phyloP scores from a whole-genome alignment of 2,329 filamentous ascomycete genomes.

The Zymoseptoria brevis region DNA sequence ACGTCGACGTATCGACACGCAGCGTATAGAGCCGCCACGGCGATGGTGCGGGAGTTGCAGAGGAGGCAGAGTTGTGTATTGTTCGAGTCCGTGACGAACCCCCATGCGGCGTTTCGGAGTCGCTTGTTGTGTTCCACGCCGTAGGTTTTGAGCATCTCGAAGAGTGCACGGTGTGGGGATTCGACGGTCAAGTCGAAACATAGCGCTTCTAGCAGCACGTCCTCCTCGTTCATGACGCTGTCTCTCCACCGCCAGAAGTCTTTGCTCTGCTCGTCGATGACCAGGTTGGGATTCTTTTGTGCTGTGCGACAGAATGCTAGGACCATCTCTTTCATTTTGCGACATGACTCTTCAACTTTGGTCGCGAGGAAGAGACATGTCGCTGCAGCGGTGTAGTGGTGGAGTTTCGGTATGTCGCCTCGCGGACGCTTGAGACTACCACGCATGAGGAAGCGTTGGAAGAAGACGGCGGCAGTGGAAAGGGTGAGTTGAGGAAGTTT shows the following conservation, averaged over 20 bases:
- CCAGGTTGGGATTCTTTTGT: conserved; percentile 82
- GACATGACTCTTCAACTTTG: conserved; percentile 94
- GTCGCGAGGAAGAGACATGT: conserved; percentile 90
- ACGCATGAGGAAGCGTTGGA: conserved; percentile 94
- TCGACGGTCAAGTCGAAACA: conserved; percentile 92
- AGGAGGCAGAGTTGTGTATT: conserved; percentile 78
- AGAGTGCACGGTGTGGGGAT: conserved; percentile 77
- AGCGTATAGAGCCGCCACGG: conserved; percentile 79
- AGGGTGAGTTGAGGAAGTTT: conserved; percentile 88
- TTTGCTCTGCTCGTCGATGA: conserved; percentile 94
- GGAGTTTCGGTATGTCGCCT: conserved; percentile 58
- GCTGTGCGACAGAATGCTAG: conserved; percentile 89
- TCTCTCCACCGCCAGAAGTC: conserved; percentile 98
- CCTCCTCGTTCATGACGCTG: conserved; percentile 85
- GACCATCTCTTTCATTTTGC: conserved; percentile 91
- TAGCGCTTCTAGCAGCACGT: conserved; percentile 80
- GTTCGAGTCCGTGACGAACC: conserved; percentile 84
- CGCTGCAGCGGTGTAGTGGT: conserved; percentile 81
- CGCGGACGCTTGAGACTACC: conserved; percentile 69
- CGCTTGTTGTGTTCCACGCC: conserved; percentile 69
- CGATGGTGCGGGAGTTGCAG: conserved; percentile 70
- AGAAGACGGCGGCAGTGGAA: conserved; percentile 86
- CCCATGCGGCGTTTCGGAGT: conserved; percentile 80
- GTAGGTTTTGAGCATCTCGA: conserved; percentile 68
- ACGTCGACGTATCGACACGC: conserved; percentile 67